Percentiles rank a stretch among this genome's conserved stretches.
Evolutionary conservation across 768 basidiomycete species (phyloP).

Genomic region (Hirschioporus abietinus): DNA sequence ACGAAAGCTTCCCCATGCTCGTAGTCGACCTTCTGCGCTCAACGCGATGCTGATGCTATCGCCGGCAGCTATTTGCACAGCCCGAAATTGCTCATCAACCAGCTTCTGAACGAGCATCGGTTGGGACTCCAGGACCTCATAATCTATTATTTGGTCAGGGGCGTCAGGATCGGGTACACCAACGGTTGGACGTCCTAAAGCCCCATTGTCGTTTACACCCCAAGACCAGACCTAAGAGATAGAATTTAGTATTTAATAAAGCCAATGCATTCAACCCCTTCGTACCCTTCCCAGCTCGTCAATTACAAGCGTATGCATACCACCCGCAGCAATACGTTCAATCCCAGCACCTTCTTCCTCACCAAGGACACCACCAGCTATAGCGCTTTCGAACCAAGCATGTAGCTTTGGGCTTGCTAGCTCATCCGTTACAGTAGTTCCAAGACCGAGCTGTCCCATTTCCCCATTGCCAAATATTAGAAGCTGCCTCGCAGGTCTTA

Average conservation of each 20-base stretch:
- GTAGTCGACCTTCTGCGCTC: slow-evolving; percentile 32
- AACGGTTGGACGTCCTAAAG: slow-evolving; percentile 27
- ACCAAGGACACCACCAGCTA: slow-evolving; percentile 28
- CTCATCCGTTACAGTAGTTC: slow-evolving; percentile 31
- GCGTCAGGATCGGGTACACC: slow-evolving; percentile 28
- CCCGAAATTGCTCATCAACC: slow-evolving; percentile 33
- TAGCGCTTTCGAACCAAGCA: slow-evolving; percentile 28
- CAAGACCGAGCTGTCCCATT: slow-evolving; percentile 42
- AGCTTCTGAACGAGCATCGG: slow-evolving; percentile 29
- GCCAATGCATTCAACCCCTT: not conserved
- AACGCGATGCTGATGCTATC: slow-evolving; percentile 39
- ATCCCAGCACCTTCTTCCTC: slow-evolving; percentile 26
- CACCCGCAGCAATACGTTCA: slow-evolving; percentile 35
- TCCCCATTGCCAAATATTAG: slow-evolving; percentile 43
- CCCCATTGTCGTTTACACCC: slow-evolving; percentile 31
- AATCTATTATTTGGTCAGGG: slow-evolving; percentile 18
- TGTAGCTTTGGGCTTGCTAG: slow-evolving; percentile 34
- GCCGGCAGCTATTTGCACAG: slow-evolving; percentile 35
- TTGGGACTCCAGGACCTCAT: slow-evolving; percentile 31
- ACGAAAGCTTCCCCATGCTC: slow-evolving; percentile 40
- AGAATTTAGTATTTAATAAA: not conserved
- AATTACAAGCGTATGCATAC: slow-evolving; percentile 37
- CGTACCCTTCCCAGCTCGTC: slow-evolving; percentile 37
- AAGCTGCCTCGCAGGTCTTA: not conserved
- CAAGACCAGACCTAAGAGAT: slow-evolving; percentile 20